A percentile compares a stretch with the other conserved stretches of the same genome.
Conservation (phyloP, 2,329 filamentous ascomycete species). For the Penicillium occitanis region DNA sequence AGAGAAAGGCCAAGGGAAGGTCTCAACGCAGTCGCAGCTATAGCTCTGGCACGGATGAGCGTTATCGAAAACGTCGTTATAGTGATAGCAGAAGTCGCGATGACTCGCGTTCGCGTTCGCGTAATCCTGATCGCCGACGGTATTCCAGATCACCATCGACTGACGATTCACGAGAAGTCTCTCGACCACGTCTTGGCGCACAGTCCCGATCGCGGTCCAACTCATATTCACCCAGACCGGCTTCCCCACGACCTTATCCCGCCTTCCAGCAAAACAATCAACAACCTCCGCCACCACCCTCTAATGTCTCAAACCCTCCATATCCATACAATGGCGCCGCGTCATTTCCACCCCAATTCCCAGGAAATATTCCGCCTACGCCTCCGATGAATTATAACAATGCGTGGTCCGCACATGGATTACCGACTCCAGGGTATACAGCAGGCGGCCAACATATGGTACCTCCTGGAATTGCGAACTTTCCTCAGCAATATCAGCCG, state of each 20-base stretch:
- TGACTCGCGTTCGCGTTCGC: slow-evolving; percentile 32
- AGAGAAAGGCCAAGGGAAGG: slow-evolving; percentile 29
- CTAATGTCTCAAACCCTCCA: slow-evolving; percentile 17
- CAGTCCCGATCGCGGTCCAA: slow-evolving; percentile 31
- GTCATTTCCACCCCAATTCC: slow-evolving; percentile 23
- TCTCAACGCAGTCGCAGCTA: slow-evolving; percentile 45
- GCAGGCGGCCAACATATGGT: slow-evolving; percentile 16
- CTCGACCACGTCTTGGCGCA: slow-evolving; percentile 4
- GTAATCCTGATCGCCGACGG: slow-evolving; percentile 23
- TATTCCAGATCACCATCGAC: slow-evolving; percentile 33
- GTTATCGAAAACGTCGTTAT: slow-evolving; percentile 41
- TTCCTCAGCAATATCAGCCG: slow-evolving; percentile 18
- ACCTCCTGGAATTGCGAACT: slow-evolving; percentile 23
- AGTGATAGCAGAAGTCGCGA: slow-evolving; percentile 38
- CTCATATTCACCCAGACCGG: slow-evolving; percentile 36
- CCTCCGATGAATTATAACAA: slow-evolving; percentile 38
- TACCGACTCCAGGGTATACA: slow-evolving; percentile 31
- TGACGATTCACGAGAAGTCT: slow-evolving; percentile 24
- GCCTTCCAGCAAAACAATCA: slow-evolving; percentile 22
- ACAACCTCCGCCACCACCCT: slow-evolving; percentile 21
- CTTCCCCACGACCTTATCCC: slow-evolving; percentile 25
- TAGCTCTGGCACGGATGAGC: slow-evolving; percentile 34
- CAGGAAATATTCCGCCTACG: slow-evolving; percentile 28
- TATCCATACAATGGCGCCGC: slow-evolving; percentile 14
- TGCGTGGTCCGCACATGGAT: slow-evolving; percentile 36